Percentiles rank a stretch among this genome's conserved stretches.
phyloP scores from a whole-genome alignment of 345 rosid genomes.

The Gossypium australe region DNA sequence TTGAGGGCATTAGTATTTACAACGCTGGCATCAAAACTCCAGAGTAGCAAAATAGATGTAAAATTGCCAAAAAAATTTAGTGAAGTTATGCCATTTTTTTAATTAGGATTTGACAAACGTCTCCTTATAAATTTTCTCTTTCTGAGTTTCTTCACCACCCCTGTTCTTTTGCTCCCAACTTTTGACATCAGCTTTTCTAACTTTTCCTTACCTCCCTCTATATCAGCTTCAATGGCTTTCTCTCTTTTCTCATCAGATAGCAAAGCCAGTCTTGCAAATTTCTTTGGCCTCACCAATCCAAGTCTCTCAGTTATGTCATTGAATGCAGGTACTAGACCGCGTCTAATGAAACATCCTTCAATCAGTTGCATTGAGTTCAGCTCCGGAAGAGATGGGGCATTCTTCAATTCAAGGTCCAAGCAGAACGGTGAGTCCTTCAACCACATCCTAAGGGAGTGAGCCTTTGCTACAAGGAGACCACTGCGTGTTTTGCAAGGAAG shows the following conservation, averaged over 20 bases:
- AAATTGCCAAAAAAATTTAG: background rate
- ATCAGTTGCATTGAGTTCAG: slow-evolving; percentile 73
- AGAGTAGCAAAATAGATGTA: background rate
- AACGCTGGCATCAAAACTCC: background rate
- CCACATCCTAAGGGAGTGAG: slow-evolving; percentile 96
- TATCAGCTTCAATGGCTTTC: slow-evolving; percentile 63
- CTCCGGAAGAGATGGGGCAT: slow-evolving; percentile 57
- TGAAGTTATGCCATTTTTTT: background rate
- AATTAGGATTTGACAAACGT: slow-evolving; percentile 12
- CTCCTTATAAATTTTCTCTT: slow-evolving; percentile 25
- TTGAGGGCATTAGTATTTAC: background rate
- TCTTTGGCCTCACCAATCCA: slow-evolving; percentile 74
- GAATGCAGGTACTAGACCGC: slow-evolving; percentile 86
- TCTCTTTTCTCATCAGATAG: slow-evolving; percentile 65
- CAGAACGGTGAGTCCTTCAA: slow-evolving; percentile 95
- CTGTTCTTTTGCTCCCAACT: slow-evolving; percentile 18
- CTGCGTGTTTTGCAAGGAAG: slow-evolving; percentile 78
- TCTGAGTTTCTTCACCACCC: slow-evolving; percentile 14
- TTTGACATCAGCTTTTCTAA: slow-evolving; percentile 48
- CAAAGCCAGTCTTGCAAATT: slow-evolving; percentile 78
- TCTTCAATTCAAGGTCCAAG: slow-evolving; percentile 81
- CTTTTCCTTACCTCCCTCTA: slow-evolving; percentile 60
- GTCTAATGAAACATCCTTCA: slow-evolving; percentile 75
- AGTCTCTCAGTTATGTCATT: slow-evolving; percentile 77
- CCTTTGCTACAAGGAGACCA: slow-evolving; percentile 84